Percentiles rank a stretch among this genome's conserved stretches.
These are phyloP conservation scores for Cyberlindnera americana DNA, from an alignment of 805 yeast genomes.

Conservation along the genomic window DNA sequence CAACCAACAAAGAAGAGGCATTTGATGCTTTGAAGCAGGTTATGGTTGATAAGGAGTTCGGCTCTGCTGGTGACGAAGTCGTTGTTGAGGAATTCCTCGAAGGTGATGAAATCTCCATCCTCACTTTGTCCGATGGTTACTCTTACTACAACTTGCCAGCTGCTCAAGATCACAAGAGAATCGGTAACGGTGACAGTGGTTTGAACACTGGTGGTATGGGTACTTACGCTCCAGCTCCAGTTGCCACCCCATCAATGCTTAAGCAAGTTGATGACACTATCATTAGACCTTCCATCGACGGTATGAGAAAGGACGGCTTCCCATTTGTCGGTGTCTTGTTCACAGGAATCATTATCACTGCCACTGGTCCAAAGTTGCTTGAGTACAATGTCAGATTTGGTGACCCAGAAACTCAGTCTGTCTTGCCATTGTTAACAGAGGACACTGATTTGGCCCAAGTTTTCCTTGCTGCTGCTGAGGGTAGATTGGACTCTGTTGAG, in stretches of 20 bases:
- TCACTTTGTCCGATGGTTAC: conserved; percentile 93
- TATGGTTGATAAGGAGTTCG: conserved; percentile 88
- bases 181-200: conserved; percentile 91
- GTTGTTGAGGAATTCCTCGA: conserved; percentile 95
- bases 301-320: conserved; percentile 91
- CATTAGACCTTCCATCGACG: conserved; percentile 87
- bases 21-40: conserved; percentile 76
- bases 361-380: conserved; percentile 87
- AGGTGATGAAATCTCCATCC: conserved; percentile 93
- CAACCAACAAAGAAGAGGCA: conserved; percentile 81
- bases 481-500: conserved; percentile 83
- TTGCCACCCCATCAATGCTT: conserved; percentile 76
- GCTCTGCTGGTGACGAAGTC: conserved; percentile 90
- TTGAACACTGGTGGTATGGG: conserved; percentile 99
- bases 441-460: conserved; percentile 92
- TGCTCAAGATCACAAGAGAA: conserved; percentile 97
- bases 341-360: conserved; percentile 90
- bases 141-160: conserved; percentile 88
- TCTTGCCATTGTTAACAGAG: conserved; percentile 75
- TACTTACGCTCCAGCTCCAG: conserved; percentile 97
- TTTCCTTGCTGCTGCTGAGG: conserved; percentile 91
- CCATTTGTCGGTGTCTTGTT: conserved; percentile 96
- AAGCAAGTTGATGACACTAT: conserved; percentile 68
- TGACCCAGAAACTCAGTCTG: conserved; percentile 98
- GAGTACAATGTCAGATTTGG: conserved; percentile 99